Evolutionary conservation across 2,329 filamentous ascomycete species (phyloP).

Genomic region (Madurella fahalii): DNA sequence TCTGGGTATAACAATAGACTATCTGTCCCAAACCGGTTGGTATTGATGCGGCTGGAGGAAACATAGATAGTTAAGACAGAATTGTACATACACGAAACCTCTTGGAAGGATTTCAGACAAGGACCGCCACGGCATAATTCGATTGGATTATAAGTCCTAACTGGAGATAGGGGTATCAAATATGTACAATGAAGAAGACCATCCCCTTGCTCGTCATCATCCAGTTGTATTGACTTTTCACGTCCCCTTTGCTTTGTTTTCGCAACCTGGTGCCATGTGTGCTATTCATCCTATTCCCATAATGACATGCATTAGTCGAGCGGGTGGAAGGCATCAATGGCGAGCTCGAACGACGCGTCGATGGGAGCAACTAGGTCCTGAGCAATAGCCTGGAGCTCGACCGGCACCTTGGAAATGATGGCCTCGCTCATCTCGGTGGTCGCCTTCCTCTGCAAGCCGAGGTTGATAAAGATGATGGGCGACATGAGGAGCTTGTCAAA

Average conservation of each 20-base stretch:
- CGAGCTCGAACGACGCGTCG: conserved; percentile 36
- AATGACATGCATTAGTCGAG: neutral
- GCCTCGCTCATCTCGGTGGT: conserved; percentile 36
- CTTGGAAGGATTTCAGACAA: too few species aligned
- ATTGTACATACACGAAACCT: too few species aligned
- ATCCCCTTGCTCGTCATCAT: too few species aligned
- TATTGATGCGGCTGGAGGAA: too few species aligned
- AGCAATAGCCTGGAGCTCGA: conserved; percentile 31
- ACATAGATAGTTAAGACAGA: too few species aligned
- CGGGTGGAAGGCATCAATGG: conserved; percentile 28
- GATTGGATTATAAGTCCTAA: too few species aligned
- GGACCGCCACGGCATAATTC: too few species aligned
- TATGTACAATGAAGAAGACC: neutral
- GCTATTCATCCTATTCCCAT: neutral
- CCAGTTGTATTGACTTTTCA: too few species aligned
- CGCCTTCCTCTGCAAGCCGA: conserved; percentile 39
- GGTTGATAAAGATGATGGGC: conserved; percentile 40
- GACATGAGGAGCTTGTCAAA: conserved; percentile 42
- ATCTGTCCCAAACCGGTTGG: too few species aligned
- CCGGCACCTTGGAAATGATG: conserved; percentile 40
- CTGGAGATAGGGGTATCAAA: neutral
- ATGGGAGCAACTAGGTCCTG: conserved; percentile 36
- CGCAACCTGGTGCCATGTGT: neutral
- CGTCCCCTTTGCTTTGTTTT: too few species aligned
- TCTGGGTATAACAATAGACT: too few species aligned